A percentile compares a stretch with the other conserved stretches of the same genome.
Evolutionary conservation across 306 rosid genomes (phyloP).

Genomic region (Quercus gilva): DNA sequence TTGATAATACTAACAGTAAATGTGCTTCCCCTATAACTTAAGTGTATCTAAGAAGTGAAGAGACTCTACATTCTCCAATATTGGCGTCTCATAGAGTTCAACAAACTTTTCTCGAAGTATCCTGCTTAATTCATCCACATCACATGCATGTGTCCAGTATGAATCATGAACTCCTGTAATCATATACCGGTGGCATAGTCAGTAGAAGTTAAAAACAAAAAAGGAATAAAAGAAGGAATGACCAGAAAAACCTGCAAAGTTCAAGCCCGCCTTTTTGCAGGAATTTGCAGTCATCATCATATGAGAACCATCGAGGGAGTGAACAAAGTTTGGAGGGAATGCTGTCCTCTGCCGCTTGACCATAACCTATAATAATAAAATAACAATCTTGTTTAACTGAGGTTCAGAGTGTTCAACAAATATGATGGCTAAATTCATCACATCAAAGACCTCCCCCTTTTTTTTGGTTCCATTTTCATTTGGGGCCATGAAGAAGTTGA

Average conservation of each 20-base stretch:
- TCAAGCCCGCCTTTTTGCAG: conserved; percentile 72
- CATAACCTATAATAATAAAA: conserved; percentile 50
- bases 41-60: neutral
- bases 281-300: conserved; percentile 99
- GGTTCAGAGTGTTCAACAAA: neutral
- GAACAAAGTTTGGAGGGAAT: conserved; percentile 95
- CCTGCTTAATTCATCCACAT: conserved; percentile 81
- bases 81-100: conserved; percentile 75
- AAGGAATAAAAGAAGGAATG: conserved; percentile 7
- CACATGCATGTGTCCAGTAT: conserved; percentile 94
- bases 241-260: conserved; percentile 73
- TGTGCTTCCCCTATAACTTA: neutral
- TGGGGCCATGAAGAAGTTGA: neutral
- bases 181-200: conserved; percentile 9
- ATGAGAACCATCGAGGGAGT: conserved; percentile 96
- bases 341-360: conserved; percentile 82
- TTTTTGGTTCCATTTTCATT: neutral
- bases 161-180: conserved; percentile 95
- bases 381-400: neutral
- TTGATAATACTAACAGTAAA: neutral
- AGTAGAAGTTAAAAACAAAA: conserved; percentile 1
- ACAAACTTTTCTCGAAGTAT: conserved; percentile 83
- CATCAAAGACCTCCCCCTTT: neutral
- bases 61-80: conserved; percentile 72
- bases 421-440: neutral